Percentiles rank a stretch among this genome's conserved stretches.
phyloP scores from a whole-genome alignment of 2,329 filamentous ascomycete species.

The Alternaria arbusti region DNA sequence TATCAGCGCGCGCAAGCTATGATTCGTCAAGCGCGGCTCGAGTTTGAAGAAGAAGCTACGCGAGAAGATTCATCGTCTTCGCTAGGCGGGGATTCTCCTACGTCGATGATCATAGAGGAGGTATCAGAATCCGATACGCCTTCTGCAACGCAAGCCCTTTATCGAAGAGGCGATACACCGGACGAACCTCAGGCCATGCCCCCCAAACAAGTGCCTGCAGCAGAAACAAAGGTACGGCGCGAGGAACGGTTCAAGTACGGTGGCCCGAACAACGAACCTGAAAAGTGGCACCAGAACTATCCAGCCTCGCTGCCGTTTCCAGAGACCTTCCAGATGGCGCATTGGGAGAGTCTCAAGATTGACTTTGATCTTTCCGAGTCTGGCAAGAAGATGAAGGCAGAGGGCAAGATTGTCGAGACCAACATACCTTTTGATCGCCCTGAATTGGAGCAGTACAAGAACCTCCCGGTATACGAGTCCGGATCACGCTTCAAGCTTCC shows the following conservation, averaged over 20 bases:
- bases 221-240: not conserved
- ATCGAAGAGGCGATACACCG: not conserved
- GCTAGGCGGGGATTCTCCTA: not conserved
- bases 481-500: constrained; percentile 41
- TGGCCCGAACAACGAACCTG: constrained; percentile 27
- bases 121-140: constrained; percentile 9
- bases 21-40: constrained; percentile 25
- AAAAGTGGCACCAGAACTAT: constrained; percentile 29
- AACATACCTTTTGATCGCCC: constrained; percentile 25
- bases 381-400: constrained; percentile 13
- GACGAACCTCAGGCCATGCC: not conserved
- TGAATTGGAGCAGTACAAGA: constrained; percentile 13
- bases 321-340: constrained; percentile 35
- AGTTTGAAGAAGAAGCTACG: constrained; percentile 14
- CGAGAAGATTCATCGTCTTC: not conserved
- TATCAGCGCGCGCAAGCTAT: constrained; percentile 27
- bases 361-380: constrained; percentile 29
- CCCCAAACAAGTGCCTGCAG: not conserved
- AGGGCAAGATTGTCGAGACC: constrained; percentile 14
- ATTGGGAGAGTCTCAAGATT: constrained; percentile 40
- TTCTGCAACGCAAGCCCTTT: not conserved
- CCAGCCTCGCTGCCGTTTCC: constrained; percentile 34
- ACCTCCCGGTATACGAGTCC: constrained; percentile 28
- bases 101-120: constrained; percentile 10
- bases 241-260: constrained; percentile 34